Evolutionary conservation across 192 early-diverging fungal genomes (phyloP), one percentile per base, ranked within the genome.

Genomic region (Coemansia asiatica): DNA sequence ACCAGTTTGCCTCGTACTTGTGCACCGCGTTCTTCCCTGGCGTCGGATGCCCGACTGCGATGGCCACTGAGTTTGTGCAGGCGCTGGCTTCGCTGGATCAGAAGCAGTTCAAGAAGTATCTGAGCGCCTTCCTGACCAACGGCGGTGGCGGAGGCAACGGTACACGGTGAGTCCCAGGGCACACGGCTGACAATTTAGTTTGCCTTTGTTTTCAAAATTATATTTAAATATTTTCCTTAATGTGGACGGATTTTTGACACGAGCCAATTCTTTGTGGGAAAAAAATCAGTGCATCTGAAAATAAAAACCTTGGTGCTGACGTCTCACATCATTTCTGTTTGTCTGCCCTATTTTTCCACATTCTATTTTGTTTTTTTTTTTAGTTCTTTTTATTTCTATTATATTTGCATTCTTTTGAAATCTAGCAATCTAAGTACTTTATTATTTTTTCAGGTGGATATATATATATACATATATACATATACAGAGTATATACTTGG

Each of bases 51-150:
- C 88, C 88, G 16, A 67, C 83, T 8, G 82, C 81, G 40, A 55
- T 88, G 66, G 85, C 87, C 19, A 75, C 87, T 31, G 86, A 89
- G 68, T 96, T 93, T 67, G 84, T 85, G 60, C 87, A 89, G 66
- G 91, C 91, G 15, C 64, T 94, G 57, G 85, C 84, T 56, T 86
- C 89, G 63, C 73, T 86, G 57, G 86, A 90, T 26, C 74, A 62
- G 35, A 88, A 87, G 70, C 82, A 83, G 57, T 89, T 92, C 61
- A 88, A 86, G 68, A 89, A 89, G 70, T 92, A 90, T 69, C 87
- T 89, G 61, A 66, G 68, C 7, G 53, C 68, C 35, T 80, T 80
- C 48, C 40, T 81, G 28, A 56, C 69, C 36, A 68, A 36, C 61
- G 67, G 50, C 59, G 26, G 60, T 26, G 35, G 54, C 36, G 22